Evolutionary conservation across 1,284 basidiomycete species (phyloP).

Genomic region (Cryptococcus sp.): DNA sequence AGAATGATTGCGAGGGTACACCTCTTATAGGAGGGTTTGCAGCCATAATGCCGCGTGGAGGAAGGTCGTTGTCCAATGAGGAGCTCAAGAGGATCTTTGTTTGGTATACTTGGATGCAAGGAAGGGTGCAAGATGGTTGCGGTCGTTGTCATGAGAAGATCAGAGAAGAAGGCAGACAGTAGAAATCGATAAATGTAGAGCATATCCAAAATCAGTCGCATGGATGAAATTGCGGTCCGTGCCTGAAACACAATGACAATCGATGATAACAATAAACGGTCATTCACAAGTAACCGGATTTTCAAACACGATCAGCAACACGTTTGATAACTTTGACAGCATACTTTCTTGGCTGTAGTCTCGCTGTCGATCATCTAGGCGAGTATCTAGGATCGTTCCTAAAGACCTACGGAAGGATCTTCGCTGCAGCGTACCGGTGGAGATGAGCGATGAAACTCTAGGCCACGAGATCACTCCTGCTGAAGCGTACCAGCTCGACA

Average conservation of each 20-base stretch:
- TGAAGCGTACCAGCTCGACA: conserved; percentile 47
- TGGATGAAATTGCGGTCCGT: background rate
- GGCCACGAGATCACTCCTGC: conserved; percentile 28
- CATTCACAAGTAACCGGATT: background rate
- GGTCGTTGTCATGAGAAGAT: background rate
- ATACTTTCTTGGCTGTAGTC: too few species aligned
- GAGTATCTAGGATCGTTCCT: too few species aligned
- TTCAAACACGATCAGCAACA: too few species aligned
- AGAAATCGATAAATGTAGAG: conserved; percentile 1
- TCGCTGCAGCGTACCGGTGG: too few species aligned
- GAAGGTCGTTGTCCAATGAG: background rate
- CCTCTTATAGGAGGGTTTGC: conserved; percentile 26
- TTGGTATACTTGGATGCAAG: too few species aligned
- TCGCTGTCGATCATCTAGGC: too few species aligned
- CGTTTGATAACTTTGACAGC: too few species aligned
- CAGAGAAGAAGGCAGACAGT: background rate
- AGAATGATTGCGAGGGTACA: conserved; percentile 12
- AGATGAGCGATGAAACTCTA: background rate
- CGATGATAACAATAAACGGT: background rate
- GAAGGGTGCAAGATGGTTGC: background rate
- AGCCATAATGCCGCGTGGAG: conserved; percentile 15
- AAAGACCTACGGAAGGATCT: too few species aligned
- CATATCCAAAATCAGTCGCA: conserved; percentile 1
- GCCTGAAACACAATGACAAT: background rate
- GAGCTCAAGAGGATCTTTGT: background rate